Evolutionary conservation across 805 yeast species (phyloP).

Genomic region (Kockiozyma suomiensis): DNA sequence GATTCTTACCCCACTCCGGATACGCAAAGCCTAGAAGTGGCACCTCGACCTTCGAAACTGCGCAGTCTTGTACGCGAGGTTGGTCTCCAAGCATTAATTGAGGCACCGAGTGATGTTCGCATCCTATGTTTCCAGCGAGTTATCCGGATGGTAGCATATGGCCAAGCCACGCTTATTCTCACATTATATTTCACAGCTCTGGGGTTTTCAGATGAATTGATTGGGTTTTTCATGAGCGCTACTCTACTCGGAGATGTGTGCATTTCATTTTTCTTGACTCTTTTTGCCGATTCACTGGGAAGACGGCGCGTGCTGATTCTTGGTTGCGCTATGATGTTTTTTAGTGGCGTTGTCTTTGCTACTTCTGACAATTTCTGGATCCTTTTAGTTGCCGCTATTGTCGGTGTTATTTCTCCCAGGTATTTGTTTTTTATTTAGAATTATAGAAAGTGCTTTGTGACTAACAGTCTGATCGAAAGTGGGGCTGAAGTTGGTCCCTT

Average conservation of each 20-base stretch:
- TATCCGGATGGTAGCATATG: slow-evolving; percentile 44
- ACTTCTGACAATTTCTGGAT: slow-evolving; percentile 43
- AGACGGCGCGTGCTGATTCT: slow-evolving; percentile 47
- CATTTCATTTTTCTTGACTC: slow-evolving; percentile 49
- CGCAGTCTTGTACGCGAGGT: slow-evolving; percentile 6
- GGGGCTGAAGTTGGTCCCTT: slow-evolving; percentile 63
- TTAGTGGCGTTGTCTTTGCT: slow-evolving; percentile 49
- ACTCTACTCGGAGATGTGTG: slow-evolving; percentile 56
- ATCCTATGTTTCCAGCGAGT: slow-evolving; percentile 40
- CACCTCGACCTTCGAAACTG: not conserved
- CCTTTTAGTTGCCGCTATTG: slow-evolving; percentile 46
- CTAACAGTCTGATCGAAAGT: too few relatives aligned
- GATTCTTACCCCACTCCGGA: not conserved
- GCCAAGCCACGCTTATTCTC: slow-evolving; percentile 43
- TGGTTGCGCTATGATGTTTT: slow-evolving; percentile 48
- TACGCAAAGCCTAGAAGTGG: not conserved
- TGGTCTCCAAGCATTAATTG: slow-evolving; percentile 18
- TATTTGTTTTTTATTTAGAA: not conserved
- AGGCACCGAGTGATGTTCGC: slow-evolving; percentile 22
- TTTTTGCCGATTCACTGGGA: slow-evolving; percentile 54
- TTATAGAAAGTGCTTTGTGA: too few relatives aligned
- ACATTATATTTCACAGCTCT: slow-evolving; percentile 50
- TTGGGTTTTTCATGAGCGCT: slow-evolving; percentile 54
- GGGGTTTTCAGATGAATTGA: slow-evolving; percentile 47
- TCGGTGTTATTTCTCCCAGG: slow-evolving; percentile 56